Evolutionary conservation across 257 asterid genomes (phyloP), one percentile per base, ranked within the genome.

Genomic region (Asclepias syriaca): DNA sequence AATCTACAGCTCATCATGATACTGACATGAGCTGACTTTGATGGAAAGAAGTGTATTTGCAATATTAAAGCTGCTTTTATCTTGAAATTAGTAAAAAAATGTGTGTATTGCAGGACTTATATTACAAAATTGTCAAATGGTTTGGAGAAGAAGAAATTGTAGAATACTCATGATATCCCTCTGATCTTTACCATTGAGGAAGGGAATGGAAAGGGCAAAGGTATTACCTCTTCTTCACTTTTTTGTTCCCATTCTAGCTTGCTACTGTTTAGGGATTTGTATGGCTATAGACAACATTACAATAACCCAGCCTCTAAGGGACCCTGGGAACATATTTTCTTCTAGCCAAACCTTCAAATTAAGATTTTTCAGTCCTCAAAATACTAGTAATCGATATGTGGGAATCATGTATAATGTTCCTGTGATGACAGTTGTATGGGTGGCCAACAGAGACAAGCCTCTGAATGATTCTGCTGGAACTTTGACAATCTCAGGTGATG

Each of bases 381-480:
- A 77, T 53, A 32, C 59, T 2, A 63, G 18, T 40, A 70, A 29
- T 11, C 80, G 69, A 9, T 82, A 82, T 71, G 69, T 79, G 15
- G 86, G 86, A 29, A 56, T 82, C 68, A 70, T 74, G 82, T 81
- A 29, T 71, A 72, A 74, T 12, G 7, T 46, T 51, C 77, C 75
- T 70, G 43, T 58, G 7, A 14, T 8, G 34, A 60, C 88, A 19
- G 56, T 69, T 70, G 58, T 84, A 3, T 88, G 92, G 92, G 87
- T 85, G 40, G 95, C 92, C 3, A 88, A 88, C 66, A 85, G 87
- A 29, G 83, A 85, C 48, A 40, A 13, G 46, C 88, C 90, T 37
- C 69, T 88, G 32, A 66, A 57, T 45, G 89, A 85, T 70, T 43
- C 84, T 6, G 56, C 57, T 4, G 87, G 86, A 65, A 56, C 73